A percentile compares a stretch with the other conserved stretches of the same genome.
phyloP scores from a whole-genome alignment of 352 stramenopile species.

The Globisporangium middletonii region DNA sequence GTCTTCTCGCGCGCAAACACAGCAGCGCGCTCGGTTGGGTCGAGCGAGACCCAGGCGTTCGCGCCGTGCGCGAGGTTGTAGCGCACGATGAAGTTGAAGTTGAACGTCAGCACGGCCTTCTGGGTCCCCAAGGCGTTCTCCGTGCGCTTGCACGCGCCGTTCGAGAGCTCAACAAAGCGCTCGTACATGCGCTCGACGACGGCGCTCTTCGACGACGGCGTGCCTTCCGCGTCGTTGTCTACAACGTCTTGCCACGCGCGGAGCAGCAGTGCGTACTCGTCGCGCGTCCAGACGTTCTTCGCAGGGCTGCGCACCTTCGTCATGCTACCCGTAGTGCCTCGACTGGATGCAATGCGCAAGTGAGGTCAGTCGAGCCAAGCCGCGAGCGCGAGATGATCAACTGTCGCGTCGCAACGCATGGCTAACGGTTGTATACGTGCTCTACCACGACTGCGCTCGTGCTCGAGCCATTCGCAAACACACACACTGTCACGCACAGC shows the following conservation, averaged over 20 bases:
- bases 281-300: not conserved
- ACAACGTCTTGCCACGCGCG: constrained; percentile 1
- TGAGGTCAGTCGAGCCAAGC: too few relatives aligned
- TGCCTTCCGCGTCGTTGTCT: not conserved
- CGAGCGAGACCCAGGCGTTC: constrained; percentile 4
- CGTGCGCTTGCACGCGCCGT: not conserved
- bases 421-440: too few relatives aligned
- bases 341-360: too few relatives aligned
- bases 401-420: too few relatives aligned
- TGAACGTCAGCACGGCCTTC: constrained; percentile 1
- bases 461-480: not conserved
- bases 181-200: not conserved
- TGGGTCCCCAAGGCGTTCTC: not conserved
- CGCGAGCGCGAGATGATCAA: too few relatives aligned
- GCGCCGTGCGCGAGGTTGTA: constrained; percentile 5
- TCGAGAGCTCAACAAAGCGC: constrained; percentile 1
- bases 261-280: constrained; percentile 2
- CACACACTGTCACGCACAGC: too few relatives aligned
- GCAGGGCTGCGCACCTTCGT: not conserved
- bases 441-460: too few relatives aligned
- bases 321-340: not conserved
- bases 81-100: constrained; percentile 8
- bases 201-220: not conserved
- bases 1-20: constrained; percentile 6
- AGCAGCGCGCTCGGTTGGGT: not conserved